phyloP scores from a whole-genome alignment of 257 asterid species.

The Nyctanthes arbortristis region DNA sequence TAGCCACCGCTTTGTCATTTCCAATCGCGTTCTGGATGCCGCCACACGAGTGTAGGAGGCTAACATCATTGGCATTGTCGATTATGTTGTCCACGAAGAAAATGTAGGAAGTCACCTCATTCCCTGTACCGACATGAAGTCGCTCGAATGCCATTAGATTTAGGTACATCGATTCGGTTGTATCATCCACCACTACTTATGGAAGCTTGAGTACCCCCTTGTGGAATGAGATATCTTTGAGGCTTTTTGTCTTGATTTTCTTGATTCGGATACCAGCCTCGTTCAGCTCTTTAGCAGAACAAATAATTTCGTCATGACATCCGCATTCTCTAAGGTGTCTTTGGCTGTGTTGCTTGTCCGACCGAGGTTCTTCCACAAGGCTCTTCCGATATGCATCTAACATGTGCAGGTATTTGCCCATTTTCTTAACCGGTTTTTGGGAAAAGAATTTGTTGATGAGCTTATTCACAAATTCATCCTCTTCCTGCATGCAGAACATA shows the following conservation, averaged over 20 bases:
- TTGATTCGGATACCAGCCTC: constrained; percentile 36
- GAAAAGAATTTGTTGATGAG: too few species aligned
- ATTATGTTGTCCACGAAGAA: constrained; percentile 41
- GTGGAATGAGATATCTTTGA: constrained; percentile 27
- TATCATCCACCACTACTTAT: constrained; percentile 24
- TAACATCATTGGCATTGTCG: constrained; percentile 38
- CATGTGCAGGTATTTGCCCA: too few species aligned
- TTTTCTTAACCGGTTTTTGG: too few species aligned
- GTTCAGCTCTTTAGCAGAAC: constrained; percentile 39
- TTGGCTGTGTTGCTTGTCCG: too few species aligned
- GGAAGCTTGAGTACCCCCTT: constrained; percentile 33
- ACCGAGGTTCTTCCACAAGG: too few species aligned
- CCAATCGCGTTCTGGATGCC: constrained; percentile 36
- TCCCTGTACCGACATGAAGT: constrained; percentile 36
- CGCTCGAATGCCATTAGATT: too few species aligned
- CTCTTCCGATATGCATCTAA: constrained; percentile 35
- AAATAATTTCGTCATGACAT: constrained; percentile 19
- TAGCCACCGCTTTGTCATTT: constrained; percentile 39
- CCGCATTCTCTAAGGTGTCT: constrained; percentile 6
- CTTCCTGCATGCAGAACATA: too few species aligned
- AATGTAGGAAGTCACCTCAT: constrained; percentile 38
- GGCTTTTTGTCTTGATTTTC: constrained; percentile 22
- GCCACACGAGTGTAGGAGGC: constrained; percentile 26
- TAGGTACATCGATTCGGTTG: constrained; percentile 24
- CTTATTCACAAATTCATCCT: too few species aligned